Evolutionary conservation across 1,284 basidiomycete species (phyloP).

Genomic region (Blastosporella zonata): DNA sequence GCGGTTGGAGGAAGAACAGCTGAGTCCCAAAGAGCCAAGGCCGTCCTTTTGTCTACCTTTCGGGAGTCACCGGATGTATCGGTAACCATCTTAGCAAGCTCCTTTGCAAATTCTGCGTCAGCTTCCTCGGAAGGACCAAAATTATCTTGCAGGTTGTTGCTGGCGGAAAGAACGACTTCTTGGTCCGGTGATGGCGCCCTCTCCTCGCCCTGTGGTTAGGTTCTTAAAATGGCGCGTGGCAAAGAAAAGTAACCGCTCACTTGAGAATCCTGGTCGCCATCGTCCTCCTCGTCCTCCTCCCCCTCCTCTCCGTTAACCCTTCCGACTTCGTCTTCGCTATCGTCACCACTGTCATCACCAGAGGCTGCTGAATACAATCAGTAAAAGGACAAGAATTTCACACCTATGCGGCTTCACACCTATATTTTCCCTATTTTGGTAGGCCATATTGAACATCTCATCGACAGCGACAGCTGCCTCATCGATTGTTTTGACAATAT

Average conservation of each 20-base stretch:
- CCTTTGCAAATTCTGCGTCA: slow-evolving; percentile 91
- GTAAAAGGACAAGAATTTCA: background rate
- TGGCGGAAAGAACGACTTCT: slow-evolving; percentile 61
- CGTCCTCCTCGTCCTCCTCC: slow-evolving; percentile 55
- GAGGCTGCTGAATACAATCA: slow-evolving; percentile 6
- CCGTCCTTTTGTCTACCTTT: slow-evolving; percentile 82
- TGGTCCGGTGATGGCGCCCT: slow-evolving; percentile 76
- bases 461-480: slow-evolving; percentile 88
- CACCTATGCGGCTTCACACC: slow-evolving; percentile 36
- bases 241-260: slow-evolving; percentile 35
- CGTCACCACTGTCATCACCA: slow-evolving; percentile 65
- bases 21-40: slow-evolving; percentile 81
- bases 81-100: slow-evolving; percentile 92
- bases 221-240: slow-evolving; percentile 10
- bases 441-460: slow-evolving; percentile 73
- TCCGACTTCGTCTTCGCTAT: slow-evolving; percentile 63
- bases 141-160: slow-evolving; percentile 54
- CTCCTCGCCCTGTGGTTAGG: slow-evolving; percentile 49
- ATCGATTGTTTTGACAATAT: slow-evolving; percentile 69
- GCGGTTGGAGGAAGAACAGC: slow-evolving; percentile 67
- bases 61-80: slow-evolving; percentile 82
- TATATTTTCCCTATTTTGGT: slow-evolving; percentile 56
- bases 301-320: slow-evolving; percentile 54
- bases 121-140: slow-evolving; percentile 83
- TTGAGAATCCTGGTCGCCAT: slow-evolving; percentile 44